A percentile compares a stretch with the other conserved stretches of the same genome.
phyloP scores from a whole-genome alignment of 1,284 basidiomycete genomes.

The Ceratobasidium sp. region DNA sequence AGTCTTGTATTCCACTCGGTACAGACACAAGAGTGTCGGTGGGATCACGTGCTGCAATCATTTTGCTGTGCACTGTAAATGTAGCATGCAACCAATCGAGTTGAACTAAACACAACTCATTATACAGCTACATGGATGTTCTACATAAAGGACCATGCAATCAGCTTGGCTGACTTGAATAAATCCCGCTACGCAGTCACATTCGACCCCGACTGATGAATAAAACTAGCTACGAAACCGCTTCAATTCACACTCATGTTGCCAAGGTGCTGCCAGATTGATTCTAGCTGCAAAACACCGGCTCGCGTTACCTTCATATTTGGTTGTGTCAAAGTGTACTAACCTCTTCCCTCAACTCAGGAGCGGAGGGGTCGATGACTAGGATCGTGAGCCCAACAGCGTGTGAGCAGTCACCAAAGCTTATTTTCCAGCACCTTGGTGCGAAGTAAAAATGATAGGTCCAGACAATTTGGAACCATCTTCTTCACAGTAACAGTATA shows the following conservation, averaged over 20 bases:
- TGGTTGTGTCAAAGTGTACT: neutral
- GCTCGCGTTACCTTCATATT: neutral
- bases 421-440: neutral
- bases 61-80: too few relatives aligned
- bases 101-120: too few relatives aligned
- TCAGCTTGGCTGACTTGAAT: too few relatives aligned
- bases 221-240: neutral
- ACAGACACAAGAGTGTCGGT: too few relatives aligned
- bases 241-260: neutral
- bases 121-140: too few relatives aligned
- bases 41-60: too few relatives aligned
- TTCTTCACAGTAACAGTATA: neutral
- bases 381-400: constrained; percentile 22
- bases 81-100: too few relatives aligned
- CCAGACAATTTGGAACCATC: neutral
- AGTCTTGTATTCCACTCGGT: too few relatives aligned
- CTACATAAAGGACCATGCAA: too few relatives aligned
- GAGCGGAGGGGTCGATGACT: constrained; percentile 17
- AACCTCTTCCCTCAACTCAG: constrained; percentile 14
- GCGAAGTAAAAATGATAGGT: neutral
- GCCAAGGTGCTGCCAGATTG: neutral
- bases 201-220: too few relatives aligned
- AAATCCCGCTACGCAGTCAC: too few relatives aligned
- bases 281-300: neutral
- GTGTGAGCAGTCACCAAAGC: constrained; percentile 21